phyloP scores from a whole-genome alignment of 2,329 filamentous ascomycete species.

The Paraphaeosphaeria minitans region DNA sequence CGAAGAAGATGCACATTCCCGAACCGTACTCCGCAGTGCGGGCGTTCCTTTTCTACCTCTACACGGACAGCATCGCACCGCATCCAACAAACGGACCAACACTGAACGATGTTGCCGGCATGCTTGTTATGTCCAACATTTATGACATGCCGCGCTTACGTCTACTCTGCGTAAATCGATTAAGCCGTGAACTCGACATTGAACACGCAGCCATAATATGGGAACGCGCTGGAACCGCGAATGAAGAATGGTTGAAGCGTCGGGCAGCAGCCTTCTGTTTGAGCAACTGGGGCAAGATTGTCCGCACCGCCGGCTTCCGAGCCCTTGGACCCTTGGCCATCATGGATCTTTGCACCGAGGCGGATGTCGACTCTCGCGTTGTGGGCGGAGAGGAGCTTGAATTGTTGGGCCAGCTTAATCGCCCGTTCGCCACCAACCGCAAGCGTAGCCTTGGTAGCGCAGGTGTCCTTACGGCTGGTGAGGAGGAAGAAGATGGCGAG shows the following conservation, averaged over 20 bases:
- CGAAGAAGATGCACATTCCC: slow-evolving; percentile 95
- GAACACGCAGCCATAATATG: slow-evolving; percentile 95
- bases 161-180: slow-evolving; percentile 85
- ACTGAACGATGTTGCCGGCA: slow-evolving; percentile 85
- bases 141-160: slow-evolving; percentile 96
- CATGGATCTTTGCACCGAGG: slow-evolving; percentile 90
- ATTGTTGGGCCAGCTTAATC: slow-evolving; percentile 58
- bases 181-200: slow-evolving; percentile 89
- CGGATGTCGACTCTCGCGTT: slow-evolving; percentile 90
- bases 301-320: slow-evolving; percentile 86
- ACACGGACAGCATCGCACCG: slow-evolving; percentile 82
- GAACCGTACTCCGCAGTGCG: slow-evolving; percentile 94
- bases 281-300: slow-evolving; percentile 91
- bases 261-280: slow-evolving; percentile 88
- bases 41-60: slow-evolving; percentile 94
- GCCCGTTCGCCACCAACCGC: slow-evolving; percentile 47
- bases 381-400: slow-evolving; percentile 85
- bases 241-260: slow-evolving; percentile 91
- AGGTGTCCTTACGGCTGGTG: slow-evolving; percentile 46
- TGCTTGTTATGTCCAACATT: slow-evolving; percentile 96
- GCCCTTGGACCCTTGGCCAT: slow-evolving; percentile 77
- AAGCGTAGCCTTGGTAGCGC: slow-evolving; percentile 51
- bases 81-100: slow-evolving; percentile 55
- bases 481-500: slow-evolving; percentile 51
- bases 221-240: slow-evolving; percentile 88